Conservation (phyloP, 495 filamentous ascomycete species). For the Penicillium longicatenatum region DNA sequence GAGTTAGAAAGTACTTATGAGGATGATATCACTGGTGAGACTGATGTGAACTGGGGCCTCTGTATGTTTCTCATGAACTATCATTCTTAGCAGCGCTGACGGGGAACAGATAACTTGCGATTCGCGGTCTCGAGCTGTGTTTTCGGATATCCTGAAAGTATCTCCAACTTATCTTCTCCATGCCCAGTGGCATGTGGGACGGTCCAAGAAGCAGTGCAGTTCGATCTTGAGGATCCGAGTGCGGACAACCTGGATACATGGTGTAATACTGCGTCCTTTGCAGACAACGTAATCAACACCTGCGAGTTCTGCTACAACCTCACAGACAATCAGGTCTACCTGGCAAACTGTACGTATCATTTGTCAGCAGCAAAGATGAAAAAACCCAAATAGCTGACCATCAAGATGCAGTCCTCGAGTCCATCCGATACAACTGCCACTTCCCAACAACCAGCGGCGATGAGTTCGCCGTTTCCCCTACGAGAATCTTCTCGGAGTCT, state of each 20-base stretch:
- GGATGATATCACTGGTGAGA: conserved; percentile 47
- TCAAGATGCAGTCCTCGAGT: conserved; percentile 46
- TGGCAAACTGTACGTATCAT: conserved; percentile 51
- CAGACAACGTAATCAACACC: conserved; percentile 41
- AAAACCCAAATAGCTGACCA: background rate
- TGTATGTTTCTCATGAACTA: conserved; percentile 44
- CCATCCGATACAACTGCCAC: conserved; percentile 53
- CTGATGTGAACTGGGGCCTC: conserved; percentile 61
- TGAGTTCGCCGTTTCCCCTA: conserved; percentile 45
- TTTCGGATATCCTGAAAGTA: conserved; percentile 39
- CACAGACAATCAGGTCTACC: conserved; percentile 41
- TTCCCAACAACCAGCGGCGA: conserved; percentile 34
- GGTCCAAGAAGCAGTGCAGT: conserved; percentile 38
- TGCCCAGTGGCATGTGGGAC: conserved; percentile 46
- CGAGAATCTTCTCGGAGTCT: conserved; percentile 45
- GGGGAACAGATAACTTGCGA: conserved; percentile 48
- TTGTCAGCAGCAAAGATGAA: conserved; percentile 2
- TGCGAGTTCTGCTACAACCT: conserved; percentile 52
- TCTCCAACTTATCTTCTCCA: conserved; percentile 41
- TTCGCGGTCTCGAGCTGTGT: conserved; percentile 50
- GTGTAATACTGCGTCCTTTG: conserved; percentile 38
- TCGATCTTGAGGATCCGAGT: conserved; percentile 32
- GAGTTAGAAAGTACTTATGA: conserved; percentile 56
- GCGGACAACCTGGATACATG: conserved; percentile 34
- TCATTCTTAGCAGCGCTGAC: conserved; percentile 4